Percentiles rank a stretch among this genome's conserved stretches.
Conservation (phyloP, 78 protist species). For the Dictyostelium capitatum region DNA sequence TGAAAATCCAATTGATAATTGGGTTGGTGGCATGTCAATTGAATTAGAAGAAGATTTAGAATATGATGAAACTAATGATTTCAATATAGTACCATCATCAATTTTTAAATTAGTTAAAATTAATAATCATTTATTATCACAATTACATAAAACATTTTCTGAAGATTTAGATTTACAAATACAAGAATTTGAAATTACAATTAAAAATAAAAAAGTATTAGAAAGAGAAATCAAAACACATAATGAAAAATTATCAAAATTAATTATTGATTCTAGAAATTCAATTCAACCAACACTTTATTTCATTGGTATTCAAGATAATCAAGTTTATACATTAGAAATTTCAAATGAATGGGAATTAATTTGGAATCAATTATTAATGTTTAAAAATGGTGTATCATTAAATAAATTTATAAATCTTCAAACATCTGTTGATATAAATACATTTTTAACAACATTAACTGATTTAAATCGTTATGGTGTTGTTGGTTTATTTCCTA, state of each 20-base stretch:
- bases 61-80: neutral
- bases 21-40: constrained; percentile 35
- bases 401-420: neutral
- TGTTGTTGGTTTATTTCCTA: constrained; percentile 39
- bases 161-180: constrained; percentile 37
- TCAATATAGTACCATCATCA: constrained; percentile 29
- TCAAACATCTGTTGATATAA: neutral
- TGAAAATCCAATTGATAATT: constrained; percentile 11
- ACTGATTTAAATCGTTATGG: constrained; percentile 53
- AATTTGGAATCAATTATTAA: constrained; percentile 32
- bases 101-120: neutral
- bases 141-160: constrained; percentile 43
- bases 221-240: constrained; percentile 28
- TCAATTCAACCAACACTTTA: neutral
- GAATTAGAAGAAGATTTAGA: constrained; percentile 17
- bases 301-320: constrained; percentile 47
- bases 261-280: neutral
- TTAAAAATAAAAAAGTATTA: constrained; percentile 31
- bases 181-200: constrained; percentile 7
- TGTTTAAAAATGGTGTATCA: constrained; percentile 2
- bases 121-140: neutral
- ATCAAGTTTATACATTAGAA: constrained; percentile 39
- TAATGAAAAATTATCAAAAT: neutral
- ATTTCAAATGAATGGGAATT: constrained; percentile 14
- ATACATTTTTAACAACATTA: neutral